Evolutionary conservation across 768 basidiomycete species (phyloP).

Genomic region (Coprinopsis sp.): DNA sequence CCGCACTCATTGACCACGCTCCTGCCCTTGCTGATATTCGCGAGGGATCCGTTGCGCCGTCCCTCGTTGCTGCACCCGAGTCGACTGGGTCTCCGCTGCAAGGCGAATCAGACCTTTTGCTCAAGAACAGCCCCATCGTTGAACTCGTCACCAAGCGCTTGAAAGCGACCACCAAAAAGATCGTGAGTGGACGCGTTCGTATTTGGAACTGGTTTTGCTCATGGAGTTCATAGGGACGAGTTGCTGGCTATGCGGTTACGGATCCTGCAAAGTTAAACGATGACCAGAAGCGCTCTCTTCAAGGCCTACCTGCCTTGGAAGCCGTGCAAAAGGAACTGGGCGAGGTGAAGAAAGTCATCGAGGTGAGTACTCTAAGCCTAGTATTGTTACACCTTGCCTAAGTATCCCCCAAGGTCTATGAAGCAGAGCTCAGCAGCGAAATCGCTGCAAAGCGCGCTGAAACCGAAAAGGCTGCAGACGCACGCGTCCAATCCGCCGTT

Average conservation of each 20-base stretch:
- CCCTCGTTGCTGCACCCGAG: constrained; percentile 39
- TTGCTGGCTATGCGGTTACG: constrained; percentile 64
- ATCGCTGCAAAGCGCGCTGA: constrained; percentile 50
- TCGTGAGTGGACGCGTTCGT: constrained; percentile 43
- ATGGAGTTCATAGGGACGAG: constrained; percentile 50
- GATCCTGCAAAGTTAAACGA: constrained; percentile 76
- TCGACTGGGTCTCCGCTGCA: constrained; percentile 35
- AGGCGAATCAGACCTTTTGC: constrained; percentile 38
- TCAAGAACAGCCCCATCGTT: constrained; percentile 64
- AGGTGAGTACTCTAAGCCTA: constrained; percentile 43
- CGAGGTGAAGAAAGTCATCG: constrained; percentile 79
- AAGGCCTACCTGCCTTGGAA: constrained; percentile 71
- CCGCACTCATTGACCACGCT: constrained; percentile 45
- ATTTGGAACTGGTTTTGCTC: constrained; percentile 12
- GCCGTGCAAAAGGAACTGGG: constrained; percentile 76
- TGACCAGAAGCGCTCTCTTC: constrained; percentile 75
- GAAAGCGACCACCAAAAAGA: constrained; percentile 77
- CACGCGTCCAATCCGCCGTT: constrained; percentile 52
- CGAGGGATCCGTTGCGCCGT: constrained; percentile 43
- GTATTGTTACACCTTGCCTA: constrained; percentile 5
- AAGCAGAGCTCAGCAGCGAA: constrained; percentile 58
- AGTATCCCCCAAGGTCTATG: constrained; percentile 44
- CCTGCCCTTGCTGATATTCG: constrained; percentile 44
- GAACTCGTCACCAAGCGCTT: constrained; percentile 78
- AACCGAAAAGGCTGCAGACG: constrained; percentile 50